Conservation (phyloP, 2,329 filamentous ascomycete genomes). For the Aspergillus eucalypticola region DNA sequence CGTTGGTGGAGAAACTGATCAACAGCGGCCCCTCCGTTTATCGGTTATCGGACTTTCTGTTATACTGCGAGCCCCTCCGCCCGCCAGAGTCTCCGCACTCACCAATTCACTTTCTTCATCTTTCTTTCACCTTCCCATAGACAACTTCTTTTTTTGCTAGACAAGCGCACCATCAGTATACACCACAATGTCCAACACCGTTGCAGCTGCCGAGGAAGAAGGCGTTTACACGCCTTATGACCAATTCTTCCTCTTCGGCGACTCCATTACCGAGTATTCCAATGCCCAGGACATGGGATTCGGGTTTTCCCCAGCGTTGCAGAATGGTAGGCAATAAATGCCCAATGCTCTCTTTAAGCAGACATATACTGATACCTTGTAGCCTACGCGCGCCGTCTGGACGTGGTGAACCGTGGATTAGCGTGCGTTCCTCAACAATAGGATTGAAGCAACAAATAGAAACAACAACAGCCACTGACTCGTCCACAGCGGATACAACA, state of each 20-base stretch:
- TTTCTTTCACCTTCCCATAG: not conserved
- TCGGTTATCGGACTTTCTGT: not conserved
- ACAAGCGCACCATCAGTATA: not conserved
- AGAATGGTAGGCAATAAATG: constrained; percentile 58
- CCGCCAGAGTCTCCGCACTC: not conserved
- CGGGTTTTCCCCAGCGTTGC: constrained; percentile 70
- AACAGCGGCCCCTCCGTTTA: not conserved
- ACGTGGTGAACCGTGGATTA: constrained; percentile 86
- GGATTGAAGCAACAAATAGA: constrained; percentile 4
- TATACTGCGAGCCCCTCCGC: not conserved
- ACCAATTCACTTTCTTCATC: not conserved
- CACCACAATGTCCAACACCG: constrained; percentile 13
- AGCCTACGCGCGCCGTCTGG: constrained; percentile 76
- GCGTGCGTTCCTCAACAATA: constrained; percentile 45
- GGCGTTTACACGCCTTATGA: constrained; percentile 54
- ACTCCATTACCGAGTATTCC: constrained; percentile 78
- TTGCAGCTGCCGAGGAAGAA: constrained; percentile 9
- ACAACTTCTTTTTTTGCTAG: not conserved
- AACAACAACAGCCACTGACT: constrained; percentile 4
- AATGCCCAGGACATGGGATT: constrained; percentile 66
- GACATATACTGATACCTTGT: constrained; percentile 16
- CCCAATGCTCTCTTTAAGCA: not conserved
- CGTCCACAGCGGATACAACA: constrained; percentile 70
- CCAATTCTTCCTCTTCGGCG: constrained; percentile 82
- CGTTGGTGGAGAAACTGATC: constrained; percentile 9